Evolutionary conservation across 148 eudicot genomes (phyloP), one percentile per base, ranked within the genome.

Genomic region (Vaccinium corymbosum): DNA sequence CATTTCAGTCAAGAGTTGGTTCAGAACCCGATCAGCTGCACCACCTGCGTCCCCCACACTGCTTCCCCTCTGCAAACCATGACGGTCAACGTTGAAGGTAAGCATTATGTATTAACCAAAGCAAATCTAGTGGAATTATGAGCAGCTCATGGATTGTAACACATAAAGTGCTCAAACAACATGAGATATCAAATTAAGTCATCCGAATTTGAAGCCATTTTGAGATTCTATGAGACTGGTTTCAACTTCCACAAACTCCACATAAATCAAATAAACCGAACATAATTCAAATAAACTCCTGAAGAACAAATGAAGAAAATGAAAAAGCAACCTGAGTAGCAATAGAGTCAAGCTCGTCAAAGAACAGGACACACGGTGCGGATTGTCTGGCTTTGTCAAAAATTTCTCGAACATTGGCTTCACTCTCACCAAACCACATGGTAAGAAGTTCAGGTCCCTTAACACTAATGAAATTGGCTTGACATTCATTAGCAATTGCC

Each of bases 391-490:
- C 93, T 81, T 91, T 91, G 88, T 91, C 93, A 77, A 91, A 91
- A n/a, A 89, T 89, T 72, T 89, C 91, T 1, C 90, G 83, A 53
- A 91, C 93, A 89, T 91, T 91, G 53, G 91, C 93, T 82, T 91
- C 93, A 80, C 91, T 89, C 82, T 91, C 93, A 74, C 91, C 93
- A 70, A 91, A 89, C 93, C 91, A 91, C 93, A 91, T 91, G 20
- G 92, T 90, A 22, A 90, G 88, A 86, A 90, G 80, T 76, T 90
- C 92, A 7, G 92, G 90, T 70, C 92, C 90, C 80, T 90, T 90
- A 16, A 90, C 59, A 68, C 92, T 90, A 57, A 90, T 89, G 83
- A 90, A 89, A 70, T 90, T 90, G 76, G 92, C 92, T 79, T 88
- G 92, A 61, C 90, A 90, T 70, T 88, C 92, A 71, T 90, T 89